Evolutionary conservation across 768 basidiomycete species (phyloP), one percentile per base, ranked within the genome.

Genomic region (Auricularia auricula-judae): DNA sequence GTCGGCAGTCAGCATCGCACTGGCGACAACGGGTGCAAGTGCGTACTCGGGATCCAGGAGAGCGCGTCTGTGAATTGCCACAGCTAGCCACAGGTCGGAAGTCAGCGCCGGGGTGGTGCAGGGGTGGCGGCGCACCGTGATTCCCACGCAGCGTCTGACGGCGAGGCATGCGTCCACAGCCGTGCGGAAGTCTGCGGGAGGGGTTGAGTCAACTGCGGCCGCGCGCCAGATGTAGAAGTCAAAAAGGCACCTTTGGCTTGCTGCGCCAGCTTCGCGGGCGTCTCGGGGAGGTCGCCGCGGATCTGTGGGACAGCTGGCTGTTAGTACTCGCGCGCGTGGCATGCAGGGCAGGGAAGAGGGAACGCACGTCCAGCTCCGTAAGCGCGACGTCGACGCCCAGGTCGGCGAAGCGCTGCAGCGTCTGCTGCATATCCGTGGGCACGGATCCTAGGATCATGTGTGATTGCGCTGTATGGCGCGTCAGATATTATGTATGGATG

Each of bases 331-430:
- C 18, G 29, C 29, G 53, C 53, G 29, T 54, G 18, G n/a, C 18
- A 54, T 36, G 35, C 36, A 36, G 21, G 23, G 23, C 21, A 36
- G 61, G 39, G 36, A n/a, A 14, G 14, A 62, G 42, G 23, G 42
- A 10, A 59, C 65, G 65, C n/a, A 66, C 54, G 34, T 66, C 65
- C 21, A 66, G 47, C 53, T 66, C 65, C 16, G 56, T 56, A n/a
- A 66, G 35, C 33, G 65, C 65, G 43, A 66, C 63, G 66, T 64
- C 65, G 3, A 66, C 64, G 29, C 64, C 64, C 12, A 61, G 58
- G 58, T 53, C 64, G 58, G 58, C 43, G 53, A 58, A 64, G 36
- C 53, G 42, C 39, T 64, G 42, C 11, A 66, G 35, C 23, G 43
- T 59, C 44, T 56, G 29, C 54, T 63, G 16, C 36, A 66, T 58